Evolutionary conservation across 2,329 filamentous ascomycete species (phyloP).

Genomic region (Alternaria dauci): DNA sequence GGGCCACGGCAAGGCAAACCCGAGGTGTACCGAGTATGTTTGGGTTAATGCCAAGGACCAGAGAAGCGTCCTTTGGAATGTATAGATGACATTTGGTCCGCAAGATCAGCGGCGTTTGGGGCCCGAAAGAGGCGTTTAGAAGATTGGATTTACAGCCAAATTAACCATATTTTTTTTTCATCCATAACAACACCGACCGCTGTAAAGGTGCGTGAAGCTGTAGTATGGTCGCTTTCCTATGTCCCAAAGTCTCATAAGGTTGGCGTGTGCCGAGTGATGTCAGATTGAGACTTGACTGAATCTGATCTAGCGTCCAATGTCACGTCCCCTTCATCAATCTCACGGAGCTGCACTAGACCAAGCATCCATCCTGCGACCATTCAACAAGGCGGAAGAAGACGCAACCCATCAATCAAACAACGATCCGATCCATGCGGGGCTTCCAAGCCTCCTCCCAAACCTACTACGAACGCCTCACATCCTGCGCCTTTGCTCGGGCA

Average conservation of each 20-base stretch:
- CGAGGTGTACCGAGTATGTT: conserved; percentile 46
- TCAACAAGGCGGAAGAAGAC: not conserved
- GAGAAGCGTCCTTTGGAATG: conserved; percentile 39
- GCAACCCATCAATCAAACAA: not conserved
- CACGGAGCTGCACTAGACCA: not conserved
- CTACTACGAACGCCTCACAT: not conserved
- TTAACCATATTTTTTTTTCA: not conserved
- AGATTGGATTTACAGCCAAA: not conserved
- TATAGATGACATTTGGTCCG: conserved; percentile 8
- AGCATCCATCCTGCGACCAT: not conserved
- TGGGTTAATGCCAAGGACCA: conserved; percentile 46
- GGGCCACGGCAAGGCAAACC: conserved; percentile 36
- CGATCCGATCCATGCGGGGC: not conserved
- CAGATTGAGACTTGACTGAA: not conserved
- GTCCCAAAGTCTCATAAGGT: too few species aligned
- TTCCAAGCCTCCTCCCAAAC: conserved; percentile 1
- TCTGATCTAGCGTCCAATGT: not conserved
- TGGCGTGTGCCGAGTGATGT: not conserved
- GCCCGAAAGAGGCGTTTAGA: not conserved
- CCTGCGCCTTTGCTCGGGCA: not conserved
- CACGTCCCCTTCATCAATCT: not conserved
- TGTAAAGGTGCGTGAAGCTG: not conserved
- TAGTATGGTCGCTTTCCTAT: not conserved
- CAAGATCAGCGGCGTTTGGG: not conserved
- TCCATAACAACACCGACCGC: not conserved